These are phyloP conservation scores for Neovahlkampfia damariscottae DNA, from an alignment of 78 protist genomes.

Conservation along the genomic window DNA sequence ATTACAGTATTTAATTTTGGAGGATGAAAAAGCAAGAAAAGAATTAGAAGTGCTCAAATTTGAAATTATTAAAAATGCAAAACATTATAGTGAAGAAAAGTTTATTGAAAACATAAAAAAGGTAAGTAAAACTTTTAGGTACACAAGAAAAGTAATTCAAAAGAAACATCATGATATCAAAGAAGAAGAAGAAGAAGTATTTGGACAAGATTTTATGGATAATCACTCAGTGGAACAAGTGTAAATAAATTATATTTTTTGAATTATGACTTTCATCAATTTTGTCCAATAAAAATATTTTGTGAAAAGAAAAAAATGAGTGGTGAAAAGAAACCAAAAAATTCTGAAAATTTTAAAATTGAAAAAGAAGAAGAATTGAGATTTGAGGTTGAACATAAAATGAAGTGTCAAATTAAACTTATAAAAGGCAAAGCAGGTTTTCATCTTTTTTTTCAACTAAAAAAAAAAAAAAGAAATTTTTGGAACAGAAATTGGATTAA, in stretches of 20 bases:
- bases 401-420: neutral
- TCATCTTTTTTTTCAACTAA: no score
- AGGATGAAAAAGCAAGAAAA: no score
- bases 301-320: neutral
- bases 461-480: no score
- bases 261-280: neutral
- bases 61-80: no score
- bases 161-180: neutral
- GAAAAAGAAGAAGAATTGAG: neutral
- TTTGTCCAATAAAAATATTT: neutral
- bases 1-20: no score
- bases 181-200: no score
- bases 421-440: neutral
- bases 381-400: neutral
- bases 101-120: neutral
- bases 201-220: neutral
- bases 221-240: neutral
- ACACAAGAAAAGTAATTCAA: neutral
- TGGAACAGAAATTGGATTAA: neutral
- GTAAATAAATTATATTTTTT: neutral
- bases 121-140: neutral
- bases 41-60: no score
- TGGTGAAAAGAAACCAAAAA: neutral
- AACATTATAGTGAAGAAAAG: no score
- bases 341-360: no score